Evolutionary conservation across 768 basidiomycete species (phyloP).

Genomic region (Epithele typhae): DNA sequence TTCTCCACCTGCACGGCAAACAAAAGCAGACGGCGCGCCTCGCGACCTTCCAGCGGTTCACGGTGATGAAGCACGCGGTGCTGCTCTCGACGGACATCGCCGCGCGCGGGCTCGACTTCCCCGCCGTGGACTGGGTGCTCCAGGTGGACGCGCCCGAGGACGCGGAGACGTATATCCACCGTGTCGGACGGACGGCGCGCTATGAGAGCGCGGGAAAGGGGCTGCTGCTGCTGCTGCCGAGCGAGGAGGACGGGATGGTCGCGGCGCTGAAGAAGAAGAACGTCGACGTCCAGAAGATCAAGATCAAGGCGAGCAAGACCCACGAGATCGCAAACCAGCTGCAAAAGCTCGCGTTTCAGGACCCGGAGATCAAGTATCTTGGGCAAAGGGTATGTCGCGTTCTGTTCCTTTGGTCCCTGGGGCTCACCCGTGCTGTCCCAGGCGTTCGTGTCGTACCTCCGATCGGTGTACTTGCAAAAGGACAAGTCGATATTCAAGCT

Average conservation of each 20-base stretch:
- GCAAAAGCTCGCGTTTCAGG: conserved; percentile 90
- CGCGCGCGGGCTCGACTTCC: conserved; percentile 94
- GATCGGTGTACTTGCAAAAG: conserved; percentile 89
- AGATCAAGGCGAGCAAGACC: conserved; percentile 84
- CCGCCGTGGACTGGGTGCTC: conserved; percentile 93
- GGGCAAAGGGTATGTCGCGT: conserved; percentile 72
- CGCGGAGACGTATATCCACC: conserved; percentile 95
- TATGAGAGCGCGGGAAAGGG: conserved; percentile 90
- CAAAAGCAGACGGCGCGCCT: conserved; percentile 92
- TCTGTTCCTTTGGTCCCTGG: neutral
- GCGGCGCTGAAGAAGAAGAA: conserved; percentile 66
- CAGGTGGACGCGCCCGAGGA: conserved; percentile 97
- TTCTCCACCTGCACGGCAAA: conserved; percentile 95
- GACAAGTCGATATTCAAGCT: conserved; percentile 92
- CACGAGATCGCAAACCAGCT: conserved; percentile 81
- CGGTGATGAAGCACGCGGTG: conserved; percentile 73
- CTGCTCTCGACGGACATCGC: conserved; percentile 96
- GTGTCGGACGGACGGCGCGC: conserved; percentile 92
- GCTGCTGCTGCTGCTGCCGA: conserved; percentile 77
- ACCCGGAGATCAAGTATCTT: conserved; percentile 95
- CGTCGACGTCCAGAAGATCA: conserved; percentile 73
- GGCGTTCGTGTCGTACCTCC: conserved; percentile 95
- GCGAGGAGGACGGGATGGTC: conserved; percentile 91
- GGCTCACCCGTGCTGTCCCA: conserved; percentile 26
- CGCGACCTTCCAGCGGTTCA: conserved; percentile 81